phyloP scores from a whole-genome alignment of 352 stramenopile species.

The Saprolegnia diclina region DNA sequence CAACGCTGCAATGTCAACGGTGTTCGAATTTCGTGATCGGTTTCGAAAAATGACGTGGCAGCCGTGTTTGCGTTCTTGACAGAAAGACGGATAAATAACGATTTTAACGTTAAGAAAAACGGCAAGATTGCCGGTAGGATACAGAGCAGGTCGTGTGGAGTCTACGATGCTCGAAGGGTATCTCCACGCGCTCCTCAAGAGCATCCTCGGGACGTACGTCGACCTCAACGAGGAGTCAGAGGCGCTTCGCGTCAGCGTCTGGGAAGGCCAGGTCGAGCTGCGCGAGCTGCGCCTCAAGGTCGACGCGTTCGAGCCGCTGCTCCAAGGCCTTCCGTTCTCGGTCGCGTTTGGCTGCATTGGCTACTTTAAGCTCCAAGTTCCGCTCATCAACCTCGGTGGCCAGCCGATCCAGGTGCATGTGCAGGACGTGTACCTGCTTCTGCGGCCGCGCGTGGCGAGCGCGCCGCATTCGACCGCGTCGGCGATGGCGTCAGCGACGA shows the following conservation, averaged over 20 bases:
- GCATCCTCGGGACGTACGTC: slow-evolving; percentile 74
- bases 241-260: slow-evolving; percentile 77
- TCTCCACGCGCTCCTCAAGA: slow-evolving; percentile 75
- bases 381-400: slow-evolving; percentile 63
- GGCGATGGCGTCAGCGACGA: slow-evolving; percentile 15
- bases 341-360: slow-evolving; percentile 59
- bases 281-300: slow-evolving; percentile 34
- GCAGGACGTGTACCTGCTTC: slow-evolving; percentile 64
- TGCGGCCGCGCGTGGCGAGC: slow-evolving; percentile 39
- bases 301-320: slow-evolving; percentile 70
- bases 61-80: no score
- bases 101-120: not conserved
- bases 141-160: not conserved
- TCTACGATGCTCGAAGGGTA: slow-evolving; percentile 64
- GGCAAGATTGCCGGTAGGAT: not conserved
- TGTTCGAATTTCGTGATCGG: no score
- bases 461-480: slow-evolving; percentile 27
- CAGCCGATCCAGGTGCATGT: slow-evolving; percentile 75
- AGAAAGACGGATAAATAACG: no score
- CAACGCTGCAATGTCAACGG: no score
- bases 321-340: slow-evolving; percentile 62
- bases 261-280: slow-evolving; percentile 67
- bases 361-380: slow-evolving; percentile 58
- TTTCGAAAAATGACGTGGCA: no score
- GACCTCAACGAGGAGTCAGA: slow-evolving; percentile 83